Evolutionary conservation across 2,329 filamentous ascomycete genomes (phyloP).

Genomic region (Colletotrichum sp.): DNA sequence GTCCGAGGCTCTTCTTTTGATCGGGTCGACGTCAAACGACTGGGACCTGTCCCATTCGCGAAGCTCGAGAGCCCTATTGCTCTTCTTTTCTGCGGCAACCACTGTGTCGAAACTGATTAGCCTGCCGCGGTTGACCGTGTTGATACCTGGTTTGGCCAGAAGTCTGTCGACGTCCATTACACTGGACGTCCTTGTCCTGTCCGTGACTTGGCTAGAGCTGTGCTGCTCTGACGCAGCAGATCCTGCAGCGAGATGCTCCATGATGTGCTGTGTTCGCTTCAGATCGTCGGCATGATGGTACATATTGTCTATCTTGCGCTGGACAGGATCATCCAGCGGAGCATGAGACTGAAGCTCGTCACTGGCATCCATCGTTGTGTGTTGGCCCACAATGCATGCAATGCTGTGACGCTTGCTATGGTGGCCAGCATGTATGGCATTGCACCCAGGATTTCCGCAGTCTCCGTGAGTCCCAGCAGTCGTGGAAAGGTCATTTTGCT

Average conservation of each 20-base stretch:
- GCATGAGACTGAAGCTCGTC: not conserved
- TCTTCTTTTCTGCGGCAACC: not conserved
- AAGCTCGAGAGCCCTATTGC: not conserved
- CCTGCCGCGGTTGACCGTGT: not conserved
- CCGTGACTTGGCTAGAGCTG: not conserved
- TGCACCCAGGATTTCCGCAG: slow-evolving; percentile 33
- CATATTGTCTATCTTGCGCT: slow-evolving; percentile 32
- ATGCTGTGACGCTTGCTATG: slow-evolving; percentile 36
- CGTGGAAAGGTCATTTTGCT: slow-evolving; percentile 17
- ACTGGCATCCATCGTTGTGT: not conserved
- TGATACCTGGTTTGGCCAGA: not conserved
- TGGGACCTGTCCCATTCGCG: not conserved
- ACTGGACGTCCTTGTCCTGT: too few species aligned
- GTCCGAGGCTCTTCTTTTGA: slow-evolving; percentile 1
- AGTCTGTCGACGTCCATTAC: not conserved
- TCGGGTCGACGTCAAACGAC: slow-evolving; percentile 4
- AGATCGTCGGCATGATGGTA: slow-evolving; percentile 39
- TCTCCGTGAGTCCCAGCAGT: slow-evolving; percentile 21
- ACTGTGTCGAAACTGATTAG: not conserved
- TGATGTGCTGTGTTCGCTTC: slow-evolving; percentile 36
- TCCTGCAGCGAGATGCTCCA: slow-evolving; percentile 36
- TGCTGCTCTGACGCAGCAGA: not conserved
- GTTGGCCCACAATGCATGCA: slow-evolving; percentile 29
- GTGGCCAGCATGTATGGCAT: slow-evolving; percentile 27
- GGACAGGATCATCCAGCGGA: slow-evolving; percentile 10